Conservation (phyloP, 306 rosid species). For the Trifolium subterraneum region DNA sequence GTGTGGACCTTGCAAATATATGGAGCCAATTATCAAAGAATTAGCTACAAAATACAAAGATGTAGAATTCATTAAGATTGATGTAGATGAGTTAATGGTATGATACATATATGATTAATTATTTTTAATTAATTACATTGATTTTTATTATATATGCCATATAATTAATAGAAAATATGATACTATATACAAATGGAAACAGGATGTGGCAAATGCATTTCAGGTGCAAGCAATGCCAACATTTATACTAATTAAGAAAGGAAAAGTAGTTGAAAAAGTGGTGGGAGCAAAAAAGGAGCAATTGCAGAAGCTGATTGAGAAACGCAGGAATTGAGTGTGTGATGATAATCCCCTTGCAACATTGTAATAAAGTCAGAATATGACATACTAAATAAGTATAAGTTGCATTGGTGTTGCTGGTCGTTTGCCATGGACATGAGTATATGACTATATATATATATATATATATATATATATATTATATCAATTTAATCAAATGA, state of each 20-base stretch:
- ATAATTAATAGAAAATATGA: background rate
- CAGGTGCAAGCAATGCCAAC: slow-evolving; percentile 81
- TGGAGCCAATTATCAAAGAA: slow-evolving; percentile 65
- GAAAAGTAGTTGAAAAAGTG: slow-evolving; percentile 61
- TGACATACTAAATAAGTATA: background rate
- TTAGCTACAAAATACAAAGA: slow-evolving; percentile 58
- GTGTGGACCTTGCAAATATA: slow-evolving; percentile 82
- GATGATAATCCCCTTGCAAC: background rate
- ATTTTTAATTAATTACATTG: background rate
- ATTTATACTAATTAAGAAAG: slow-evolving; percentile 70
- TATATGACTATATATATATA: too few species aligned
- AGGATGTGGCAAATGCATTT: slow-evolving; percentile 70
- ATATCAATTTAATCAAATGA: too few species aligned
- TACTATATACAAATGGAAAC: slow-evolving; percentile 34
- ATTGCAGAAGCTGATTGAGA: slow-evolving; percentile 66
- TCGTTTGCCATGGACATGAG: too few species aligned
- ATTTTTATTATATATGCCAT: background rate
- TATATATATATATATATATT: too few species aligned
- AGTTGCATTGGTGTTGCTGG: too few species aligned
- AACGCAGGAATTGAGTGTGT: slow-evolving; percentile 47
- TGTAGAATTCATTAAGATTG: slow-evolving; percentile 71
- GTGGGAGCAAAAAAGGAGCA: slow-evolving; percentile 73
- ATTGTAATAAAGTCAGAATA: slow-evolving; percentile 8
- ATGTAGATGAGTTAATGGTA: slow-evolving; percentile 77
- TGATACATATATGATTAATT: background rate